Evolutionary conservation across 2,329 filamentous ascomycete species (phyloP).

Genomic region (Phaeosphaeriaceae sp.): DNA sequence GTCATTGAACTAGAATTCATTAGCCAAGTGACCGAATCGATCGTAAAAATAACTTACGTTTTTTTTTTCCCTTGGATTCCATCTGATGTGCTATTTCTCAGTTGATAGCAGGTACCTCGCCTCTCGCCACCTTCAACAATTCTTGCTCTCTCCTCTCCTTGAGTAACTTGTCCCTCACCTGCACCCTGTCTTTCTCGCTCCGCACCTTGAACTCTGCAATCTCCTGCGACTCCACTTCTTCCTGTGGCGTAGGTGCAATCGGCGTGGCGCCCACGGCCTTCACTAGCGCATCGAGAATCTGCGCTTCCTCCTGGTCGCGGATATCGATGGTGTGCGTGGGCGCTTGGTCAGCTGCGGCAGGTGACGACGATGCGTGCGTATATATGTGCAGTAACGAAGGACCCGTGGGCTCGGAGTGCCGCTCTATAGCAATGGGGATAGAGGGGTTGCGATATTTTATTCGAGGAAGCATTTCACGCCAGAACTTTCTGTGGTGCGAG

Average conservation of each 20-base stretch:
- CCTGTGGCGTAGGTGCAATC: constrained; percentile 65
- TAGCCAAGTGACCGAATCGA: no score
- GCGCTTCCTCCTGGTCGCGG: constrained; percentile 64
- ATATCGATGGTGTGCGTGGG: constrained; percentile 60
- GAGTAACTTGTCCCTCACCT: constrained; percentile 60
- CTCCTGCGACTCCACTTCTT: constrained; percentile 64
- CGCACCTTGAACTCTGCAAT: constrained; percentile 62
- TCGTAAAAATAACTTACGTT: no score
- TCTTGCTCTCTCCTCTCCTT: constrained; percentile 68
- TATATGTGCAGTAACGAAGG: constrained; percentile 42
- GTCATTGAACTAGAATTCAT: no score
- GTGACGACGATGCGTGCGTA: constrained; percentile 31
- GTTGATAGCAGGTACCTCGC: constrained; percentile 14
- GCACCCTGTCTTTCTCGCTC: constrained; percentile 62
- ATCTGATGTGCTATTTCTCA: no score
- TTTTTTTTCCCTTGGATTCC: no score
- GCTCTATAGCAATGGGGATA: constrained; percentile 81
- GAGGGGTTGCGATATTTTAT: constrained; percentile 95
- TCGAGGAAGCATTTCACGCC: constrained; percentile 78
- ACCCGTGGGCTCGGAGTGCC: constrained; percentile 58
- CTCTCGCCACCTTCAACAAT: constrained; percentile 62
- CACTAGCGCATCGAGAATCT: constrained; percentile 70
- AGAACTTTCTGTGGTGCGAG: constrained; percentile 74
- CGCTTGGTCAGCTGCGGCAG: constrained; percentile 43
- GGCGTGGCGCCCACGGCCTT: constrained; percentile 65